Conservation (phyloP, 2,329 filamentous ascomycete genomes). For the Metarhizium humberi region DNA sequence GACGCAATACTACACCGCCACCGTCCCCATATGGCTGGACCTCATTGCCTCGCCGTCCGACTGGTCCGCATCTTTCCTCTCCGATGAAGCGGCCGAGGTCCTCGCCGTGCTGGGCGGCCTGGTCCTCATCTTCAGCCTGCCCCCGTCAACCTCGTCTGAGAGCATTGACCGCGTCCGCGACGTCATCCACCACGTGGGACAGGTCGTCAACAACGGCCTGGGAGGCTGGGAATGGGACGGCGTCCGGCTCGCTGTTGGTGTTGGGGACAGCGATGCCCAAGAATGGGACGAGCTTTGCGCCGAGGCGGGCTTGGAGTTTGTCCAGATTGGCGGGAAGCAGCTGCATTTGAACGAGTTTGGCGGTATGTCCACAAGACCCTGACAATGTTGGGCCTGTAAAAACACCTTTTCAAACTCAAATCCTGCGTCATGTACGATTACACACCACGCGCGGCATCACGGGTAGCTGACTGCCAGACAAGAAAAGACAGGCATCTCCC, state of each 20-base stretch:
- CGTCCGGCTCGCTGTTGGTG: slow-evolving; percentile 48
- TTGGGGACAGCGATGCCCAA: slow-evolving; percentile 39
- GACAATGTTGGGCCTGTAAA: neutral
- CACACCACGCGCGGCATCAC: no score
- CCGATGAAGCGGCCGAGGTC: slow-evolving; percentile 53
- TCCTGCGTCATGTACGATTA: no score
- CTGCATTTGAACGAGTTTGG: slow-evolving; percentile 47
- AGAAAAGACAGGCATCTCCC: slow-evolving; percentile 51
- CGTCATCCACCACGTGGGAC: slow-evolving; percentile 43
- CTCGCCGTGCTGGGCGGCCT: slow-evolving; percentile 50
- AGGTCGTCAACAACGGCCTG: slow-evolving; percentile 45
- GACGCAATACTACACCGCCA: slow-evolving; percentile 52
- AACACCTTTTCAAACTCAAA: no score
- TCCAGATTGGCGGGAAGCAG: slow-evolving; percentile 37
- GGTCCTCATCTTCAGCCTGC: slow-evolving; percentile 31
- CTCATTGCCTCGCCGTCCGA: slow-evolving; percentile 39
- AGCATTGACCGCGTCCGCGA: slow-evolving; percentile 14
- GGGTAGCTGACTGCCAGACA: neutral
- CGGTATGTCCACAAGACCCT: slow-evolving; percentile 27
- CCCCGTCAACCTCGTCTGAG: slow-evolving; percentile 6
- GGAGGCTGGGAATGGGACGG: slow-evolving; percentile 58
- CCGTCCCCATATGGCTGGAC: slow-evolving; percentile 60
- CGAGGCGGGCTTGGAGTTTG: slow-evolving; percentile 52
- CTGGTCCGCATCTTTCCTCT: slow-evolving; percentile 52
- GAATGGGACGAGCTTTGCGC: slow-evolving; percentile 54